phyloP scores from a whole-genome alignment of 352 stramenopile genomes.

The Phytophthora agathidicida region DNA sequence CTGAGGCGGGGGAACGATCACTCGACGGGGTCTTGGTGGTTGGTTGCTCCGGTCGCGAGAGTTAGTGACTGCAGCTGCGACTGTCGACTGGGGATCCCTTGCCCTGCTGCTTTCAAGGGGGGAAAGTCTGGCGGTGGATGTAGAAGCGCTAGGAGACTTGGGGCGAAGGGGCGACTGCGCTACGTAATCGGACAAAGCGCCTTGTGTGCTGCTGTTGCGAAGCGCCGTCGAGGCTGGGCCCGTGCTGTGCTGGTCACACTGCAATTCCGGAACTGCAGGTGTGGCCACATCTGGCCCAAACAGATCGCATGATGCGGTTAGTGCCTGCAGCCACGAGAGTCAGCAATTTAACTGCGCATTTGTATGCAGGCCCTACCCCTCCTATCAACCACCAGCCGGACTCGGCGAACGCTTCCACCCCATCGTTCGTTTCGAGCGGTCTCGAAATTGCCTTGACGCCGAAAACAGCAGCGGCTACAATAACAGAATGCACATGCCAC shows the following conservation, averaged over 20 bases:
- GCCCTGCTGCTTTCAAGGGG: not conserved
- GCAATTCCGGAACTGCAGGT: conserved; percentile 26
- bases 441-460: not conserved
- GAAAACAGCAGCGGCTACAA: no score
- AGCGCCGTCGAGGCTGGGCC: not conserved
- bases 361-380: conserved; percentile 15
- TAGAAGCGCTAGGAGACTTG: conserved; percentile 33
- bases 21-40: not conserved
- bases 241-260: conserved; percentile 9
- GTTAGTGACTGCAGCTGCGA: conserved; percentile 10
- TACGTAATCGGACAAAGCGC: conserved; percentile 27
- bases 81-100: not conserved
- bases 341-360: conserved; percentile 8
- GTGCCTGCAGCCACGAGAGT: conserved; percentile 30
- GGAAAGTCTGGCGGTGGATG: conserved; percentile 19
- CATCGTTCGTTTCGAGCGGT: conserved; percentile 16
- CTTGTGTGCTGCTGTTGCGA: not conserved
- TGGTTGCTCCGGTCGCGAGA: not conserved
- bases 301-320: conserved; percentile 22
- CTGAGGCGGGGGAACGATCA: conserved; percentile 8
- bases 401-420: conserved; percentile 14
- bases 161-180: conserved; percentile 13
- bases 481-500: no score
- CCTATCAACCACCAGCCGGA: conserved; percentile 17
- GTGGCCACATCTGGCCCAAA: conserved; percentile 9